These are phyloP conservation scores for Aspergillus baeticus DNA, from an alignment of 495 filamentous ascomycete species.

Conservation along the genomic window DNA sequence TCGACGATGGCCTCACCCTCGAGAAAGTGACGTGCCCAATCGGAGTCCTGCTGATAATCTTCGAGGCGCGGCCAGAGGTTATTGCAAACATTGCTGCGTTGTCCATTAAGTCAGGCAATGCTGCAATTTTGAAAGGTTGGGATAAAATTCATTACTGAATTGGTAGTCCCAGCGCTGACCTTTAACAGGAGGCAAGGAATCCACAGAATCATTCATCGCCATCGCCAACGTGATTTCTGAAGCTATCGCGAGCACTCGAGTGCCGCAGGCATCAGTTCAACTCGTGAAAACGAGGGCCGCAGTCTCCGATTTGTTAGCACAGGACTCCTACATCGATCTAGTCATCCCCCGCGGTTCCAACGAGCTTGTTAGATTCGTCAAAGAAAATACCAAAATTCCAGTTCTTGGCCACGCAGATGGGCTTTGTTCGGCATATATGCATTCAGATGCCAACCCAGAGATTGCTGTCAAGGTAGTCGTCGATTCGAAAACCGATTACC, in stretches of 20 bases:
- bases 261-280: constrained; percentile 85
- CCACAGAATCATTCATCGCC: constrained; percentile 84
- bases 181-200: constrained; percentile 82
- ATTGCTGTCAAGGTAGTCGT: constrained; percentile 77
- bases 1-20: constrained; percentile 86
- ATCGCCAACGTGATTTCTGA: constrained; percentile 83
- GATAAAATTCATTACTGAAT: not conserved
- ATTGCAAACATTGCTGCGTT: constrained; percentile 99
- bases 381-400: constrained; percentile 87
- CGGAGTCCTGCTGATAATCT: constrained; percentile 94
- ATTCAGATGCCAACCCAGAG: constrained; percentile 68
- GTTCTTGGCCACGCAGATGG: constrained; percentile 97
- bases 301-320: constrained; percentile 77
- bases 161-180: constrained; percentile 2
- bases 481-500: constrained; percentile 91
- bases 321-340: constrained; percentile 86
- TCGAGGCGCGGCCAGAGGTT: constrained; percentile 96
- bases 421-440: constrained; percentile 86
- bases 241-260: constrained; percentile 71
- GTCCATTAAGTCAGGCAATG: constrained; percentile 95
- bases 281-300: constrained; percentile 89
- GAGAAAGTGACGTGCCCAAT: constrained; percentile 91
- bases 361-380: constrained; percentile 87
- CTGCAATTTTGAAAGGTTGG: constrained; percentile 90
- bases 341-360: constrained; percentile 94